Evolutionary conservation across 1,139 yeast species (phyloP).

Genomic region (Kurtzmaniella quercitrusa): DNA sequence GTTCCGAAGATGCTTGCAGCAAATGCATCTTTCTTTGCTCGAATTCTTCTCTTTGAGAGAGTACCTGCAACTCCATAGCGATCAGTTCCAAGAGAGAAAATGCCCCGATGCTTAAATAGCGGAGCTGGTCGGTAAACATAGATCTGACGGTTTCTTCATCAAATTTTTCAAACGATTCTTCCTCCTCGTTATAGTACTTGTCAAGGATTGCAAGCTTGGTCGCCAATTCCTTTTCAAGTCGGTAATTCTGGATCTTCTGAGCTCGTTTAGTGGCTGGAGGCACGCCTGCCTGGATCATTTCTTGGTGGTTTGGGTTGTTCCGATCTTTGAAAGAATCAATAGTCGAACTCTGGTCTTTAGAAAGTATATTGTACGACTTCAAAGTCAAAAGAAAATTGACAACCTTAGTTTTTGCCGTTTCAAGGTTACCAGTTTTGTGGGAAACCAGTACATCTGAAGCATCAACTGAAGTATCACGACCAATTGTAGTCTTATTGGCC

Average conservation of each 20-base stretch:
- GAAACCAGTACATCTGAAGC: slow-evolving; percentile 14
- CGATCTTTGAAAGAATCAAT: slow-evolving; percentile 37
- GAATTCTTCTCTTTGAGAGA: slow-evolving; percentile 32
- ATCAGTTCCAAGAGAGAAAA: slow-evolving; percentile 52
- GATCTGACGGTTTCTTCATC: slow-evolving; percentile 63
- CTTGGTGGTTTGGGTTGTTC: slow-evolving; percentile 39
- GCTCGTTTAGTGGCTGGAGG: slow-evolving; percentile 59
- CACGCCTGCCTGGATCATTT: slow-evolving; percentile 16
- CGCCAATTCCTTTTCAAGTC: slow-evolving; percentile 53
- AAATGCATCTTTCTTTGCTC: slow-evolving; percentile 13
- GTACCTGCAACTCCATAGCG: slow-evolving; percentile 54
- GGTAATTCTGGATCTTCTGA: slow-evolving; percentile 68
- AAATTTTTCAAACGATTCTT: slow-evolving; percentile 21
- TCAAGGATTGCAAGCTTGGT: slow-evolving; percentile 37
- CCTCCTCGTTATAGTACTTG: slow-evolving; percentile 25
- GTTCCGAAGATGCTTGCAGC: slow-evolving; percentile 10
- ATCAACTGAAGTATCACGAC: slow-evolving; percentile 2
- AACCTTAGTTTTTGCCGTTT: slow-evolving; percentile 35
- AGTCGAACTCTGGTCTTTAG: slow-evolving; percentile 31
- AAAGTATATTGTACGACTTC: slow-evolving; percentile 31
- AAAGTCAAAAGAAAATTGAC: slow-evolving; percentile 40
- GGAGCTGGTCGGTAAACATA: slow-evolving; percentile 52
- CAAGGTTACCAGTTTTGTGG: slow-evolving; percentile 36
- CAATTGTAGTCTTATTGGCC: slow-evolving; percentile 2
- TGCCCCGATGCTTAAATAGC: slow-evolving; percentile 47